Percentiles rank a stretch among this genome's conserved stretches.
Evolutionary conservation across 768 basidiomycete genomes (phyloP).

Genomic region (Butyriboletus loyo): DNA sequence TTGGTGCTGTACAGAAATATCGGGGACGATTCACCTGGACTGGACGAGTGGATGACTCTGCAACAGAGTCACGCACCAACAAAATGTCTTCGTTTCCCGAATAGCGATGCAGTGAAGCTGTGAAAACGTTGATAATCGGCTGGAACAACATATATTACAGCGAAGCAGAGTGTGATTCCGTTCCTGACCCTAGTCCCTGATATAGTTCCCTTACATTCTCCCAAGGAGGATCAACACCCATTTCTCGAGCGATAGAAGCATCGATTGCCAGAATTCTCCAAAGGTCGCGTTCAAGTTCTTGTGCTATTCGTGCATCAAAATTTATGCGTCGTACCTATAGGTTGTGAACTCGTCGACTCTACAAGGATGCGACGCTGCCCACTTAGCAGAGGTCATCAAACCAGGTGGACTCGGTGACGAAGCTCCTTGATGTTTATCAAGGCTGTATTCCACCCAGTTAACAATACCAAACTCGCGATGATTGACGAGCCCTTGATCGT

Average conservation of each 20-base stretch:
- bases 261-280: conserved; percentile 64
- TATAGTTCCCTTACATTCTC: conserved; percentile 32
- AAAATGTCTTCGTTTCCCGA: too few relatives aligned
- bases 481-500: conserved; percentile 60
- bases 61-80: too few relatives aligned
- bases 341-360: conserved; percentile 31
- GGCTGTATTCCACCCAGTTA: conserved; percentile 94
- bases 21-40: too few relatives aligned
- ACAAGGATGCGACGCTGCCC: conserved; percentile 23
- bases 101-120: too few relatives aligned
- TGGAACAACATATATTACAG: too few relatives aligned
- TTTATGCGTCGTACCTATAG: conserved; percentile 61
- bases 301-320: conserved; percentile 75
- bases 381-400: conserved; percentile 30
- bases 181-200: conserved; percentile 56
- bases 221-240: conserved; percentile 53
- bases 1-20: too few relatives aligned
- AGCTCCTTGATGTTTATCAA: conserved; percentile 79
- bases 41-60: too few relatives aligned
- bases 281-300: conserved; percentile 46
- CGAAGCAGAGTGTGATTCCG: conserved; percentile 83
- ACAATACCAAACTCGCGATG: conserved; percentile 93
- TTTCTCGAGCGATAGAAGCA: conserved; percentile 65
- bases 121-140: too few relatives aligned
- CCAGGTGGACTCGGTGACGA: conserved; percentile 40